Base-by-base conservation (phyloP, 306 rosid species). In the apple (Malus domestica) region DNA sequence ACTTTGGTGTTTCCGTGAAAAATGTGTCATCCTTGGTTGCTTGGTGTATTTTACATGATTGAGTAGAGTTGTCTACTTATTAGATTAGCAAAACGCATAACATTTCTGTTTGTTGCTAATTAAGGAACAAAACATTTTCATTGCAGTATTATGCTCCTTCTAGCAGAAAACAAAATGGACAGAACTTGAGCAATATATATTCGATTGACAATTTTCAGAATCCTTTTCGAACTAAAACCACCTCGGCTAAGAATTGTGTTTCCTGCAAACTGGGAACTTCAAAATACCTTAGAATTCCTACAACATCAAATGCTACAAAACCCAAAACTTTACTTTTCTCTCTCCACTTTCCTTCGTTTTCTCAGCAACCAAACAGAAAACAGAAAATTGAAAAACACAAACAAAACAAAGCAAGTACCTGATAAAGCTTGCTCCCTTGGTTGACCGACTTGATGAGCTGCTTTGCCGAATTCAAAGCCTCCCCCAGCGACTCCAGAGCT, bases 381-480 rank as follows among this genome's bases (percentile, higher is more conserved):
- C 44, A 52, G 12, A 30, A 70, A 68, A 70, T 55, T 33, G 12
- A 30, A 80, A 49, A 74, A 38, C 10, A 23, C 14, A 29, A 49
- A 25, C 5, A 32, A 42, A 66, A 2, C 9, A 29, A n/a, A 57
- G 10, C 62, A 23, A 49, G 70, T 83, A 89, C 98, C 97, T 87
- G 98, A 83, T 80, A 86, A 75, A 95, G 91, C 85, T 95, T 95
- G 85, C 99, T 96, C 73, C 93, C 97, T 19, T 79, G 85, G 77
- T 83, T 87, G 68, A 88, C 88, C 70, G 84, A 80, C 84, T 80
- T 73, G n/a, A 92, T 85, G 81, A 92, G 87, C 62, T 38, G 83
- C 77, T 42, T 71, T 67, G 97, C 85, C 33, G 91, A 90, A 88
- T 83, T 90, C 91, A 96, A 77, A 81, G 91, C 90, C 83, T 74